Percentiles rank a stretch among this genome's conserved stretches.
phyloP scores from a whole-genome alignment of 192 early-diverging fungal species.

The Coemansia sp. region DNA sequence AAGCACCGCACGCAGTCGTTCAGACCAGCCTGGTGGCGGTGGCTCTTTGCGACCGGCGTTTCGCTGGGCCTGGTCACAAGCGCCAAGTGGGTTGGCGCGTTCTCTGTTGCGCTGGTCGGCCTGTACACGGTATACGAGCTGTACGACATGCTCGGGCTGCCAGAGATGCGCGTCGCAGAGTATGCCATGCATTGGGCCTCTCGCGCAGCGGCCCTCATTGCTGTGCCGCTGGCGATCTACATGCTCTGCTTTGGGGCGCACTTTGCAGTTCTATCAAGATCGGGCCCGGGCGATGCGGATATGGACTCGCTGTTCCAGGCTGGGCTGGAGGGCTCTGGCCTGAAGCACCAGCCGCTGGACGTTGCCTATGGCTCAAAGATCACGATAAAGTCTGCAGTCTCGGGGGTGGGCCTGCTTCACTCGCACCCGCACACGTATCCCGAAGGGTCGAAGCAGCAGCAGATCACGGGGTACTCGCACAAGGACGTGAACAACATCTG shows the following conservation, averaged over 20 bases:
- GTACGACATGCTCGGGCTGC: slow-evolving; percentile 79
- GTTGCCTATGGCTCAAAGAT: slow-evolving; percentile 88
- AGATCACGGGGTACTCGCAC: slow-evolving; percentile 91
- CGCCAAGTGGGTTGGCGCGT: slow-evolving; percentile 96
- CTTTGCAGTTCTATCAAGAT: slow-evolving; percentile 76
- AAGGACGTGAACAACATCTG: slow-evolving; percentile 94
- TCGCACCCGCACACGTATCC: slow-evolving; percentile 88
- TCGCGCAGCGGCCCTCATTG: slow-evolving; percentile 72
- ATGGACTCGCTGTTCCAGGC: slow-evolving; percentile 99
- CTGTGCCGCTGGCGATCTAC: slow-evolving; percentile 79
- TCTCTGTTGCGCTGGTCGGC: slow-evolving; percentile 85
- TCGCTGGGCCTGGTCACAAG: slow-evolving; percentile 82
- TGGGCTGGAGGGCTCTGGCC: slow-evolving; percentile 71
- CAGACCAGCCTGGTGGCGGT: slow-evolving; percentile 79
- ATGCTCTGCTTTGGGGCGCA: slow-evolving; percentile 77
- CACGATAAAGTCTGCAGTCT: slow-evolving; percentile 73
- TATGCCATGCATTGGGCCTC: slow-evolving; percentile 84
- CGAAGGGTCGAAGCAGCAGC: slow-evolving; percentile 86
- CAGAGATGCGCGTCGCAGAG: slow-evolving; percentile 51
- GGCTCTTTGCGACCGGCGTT: slow-evolving; percentile 79
- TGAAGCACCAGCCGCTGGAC: slow-evolving; percentile 77
- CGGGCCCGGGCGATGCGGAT: slow-evolving; percentile 80
- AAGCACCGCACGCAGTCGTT: slow-evolving; percentile 75
- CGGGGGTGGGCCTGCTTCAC: slow-evolving; percentile 87
- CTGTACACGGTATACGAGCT: slow-evolving; percentile 90